Evolutionary conservation across 257 asterid genomes (phyloP), one percentile per base, ranked within the genome.

Genomic region (Pogostemon cablin): DNA sequence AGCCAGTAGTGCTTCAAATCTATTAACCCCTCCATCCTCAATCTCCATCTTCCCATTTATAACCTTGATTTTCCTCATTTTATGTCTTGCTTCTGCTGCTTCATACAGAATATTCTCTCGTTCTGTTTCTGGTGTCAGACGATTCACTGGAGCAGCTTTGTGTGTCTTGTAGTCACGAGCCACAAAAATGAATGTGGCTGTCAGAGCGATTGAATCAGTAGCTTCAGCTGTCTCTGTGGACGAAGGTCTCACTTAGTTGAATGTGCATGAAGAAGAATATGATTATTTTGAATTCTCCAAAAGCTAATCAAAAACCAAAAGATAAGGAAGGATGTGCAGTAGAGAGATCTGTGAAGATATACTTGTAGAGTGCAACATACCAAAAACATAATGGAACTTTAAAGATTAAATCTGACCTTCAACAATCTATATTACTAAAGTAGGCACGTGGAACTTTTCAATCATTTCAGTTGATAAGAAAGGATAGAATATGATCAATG

Each of bases 181-280:
- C 71, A 91, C 99, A 66, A 93, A 93, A 52, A 93, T 93, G 88
- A 93, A 93, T 72, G 85, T 93, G 73, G 99, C 99, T 6, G 90
- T 85, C 62, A 93, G 85, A 71, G 88, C 93, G 12, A 90, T 78
- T 25, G 91, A 81, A 58, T 87, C 95, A 55, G 86, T 72, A 61
- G 65, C 72, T 47, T 82, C 86, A 15, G 71, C 63, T 56, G 81
- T 73, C 49, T 79, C 95, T 85, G 82, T 67, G 71, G 75, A 74
- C 43, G 54, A 69, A 72, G 71, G 66, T 35, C 48, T 68, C 48
- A 39, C 38, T 65, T 10, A 54, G 63, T 43, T 71, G 62, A 58
- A 59, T 42, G 73, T 58, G 46, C 62, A 56, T 58, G n/a, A 11
- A 35, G n/a, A 11, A 35, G 25, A 53, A 62, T n/a, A 32, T n/a